These are phyloP conservation scores for Toxoplasma gondii DNA, from an alignment of 169 alveolate genomes.

Conservation along the genomic window DNA sequence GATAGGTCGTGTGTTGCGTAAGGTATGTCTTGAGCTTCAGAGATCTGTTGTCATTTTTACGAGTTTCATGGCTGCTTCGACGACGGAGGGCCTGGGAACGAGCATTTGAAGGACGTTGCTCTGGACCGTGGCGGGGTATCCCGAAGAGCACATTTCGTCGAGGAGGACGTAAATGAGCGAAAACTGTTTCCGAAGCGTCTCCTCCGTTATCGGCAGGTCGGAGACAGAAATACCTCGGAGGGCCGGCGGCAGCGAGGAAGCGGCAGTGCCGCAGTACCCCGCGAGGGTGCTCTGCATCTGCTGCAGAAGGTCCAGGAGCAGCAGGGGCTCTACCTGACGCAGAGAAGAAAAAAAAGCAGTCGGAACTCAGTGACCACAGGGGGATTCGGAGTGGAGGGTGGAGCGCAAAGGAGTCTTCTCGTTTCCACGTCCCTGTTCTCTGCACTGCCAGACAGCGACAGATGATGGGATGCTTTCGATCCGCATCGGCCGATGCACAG, in stretches of 20 bases:
- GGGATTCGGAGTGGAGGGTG: neutral
- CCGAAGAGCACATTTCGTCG: constrained; percentile 27
- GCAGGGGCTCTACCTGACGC: constrained; percentile 54
- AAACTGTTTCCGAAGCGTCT: constrained; percentile 29
- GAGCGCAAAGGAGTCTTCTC: neutral
- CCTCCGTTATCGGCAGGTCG: constrained; percentile 28
- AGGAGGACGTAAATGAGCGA: constrained; percentile 22
- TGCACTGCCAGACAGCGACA: no score
- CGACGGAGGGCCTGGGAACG: constrained; percentile 34
- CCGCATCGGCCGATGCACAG: no score
- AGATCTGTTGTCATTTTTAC: no score
- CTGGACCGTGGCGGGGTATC: constrained; percentile 38
- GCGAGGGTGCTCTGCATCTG: constrained; percentile 4
- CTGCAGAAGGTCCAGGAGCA: constrained; percentile 54
- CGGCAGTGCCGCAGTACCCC: constrained; percentile 38
- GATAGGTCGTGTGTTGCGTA: no score
- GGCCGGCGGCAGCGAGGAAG: neutral
- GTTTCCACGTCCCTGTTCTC: no score
- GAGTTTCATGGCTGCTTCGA: constrained; percentile 47
- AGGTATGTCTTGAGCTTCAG: no score
- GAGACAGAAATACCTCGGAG: neutral
- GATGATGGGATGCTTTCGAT: no score
- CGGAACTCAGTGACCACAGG: neutral
- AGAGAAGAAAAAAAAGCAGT: neutral
- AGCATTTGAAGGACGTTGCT: constrained; percentile 46